These are phyloP conservation scores for Cynara cardunculus DNA, from an alignment of 129 eudicot genomes.

Conservation along the genomic window DNA sequence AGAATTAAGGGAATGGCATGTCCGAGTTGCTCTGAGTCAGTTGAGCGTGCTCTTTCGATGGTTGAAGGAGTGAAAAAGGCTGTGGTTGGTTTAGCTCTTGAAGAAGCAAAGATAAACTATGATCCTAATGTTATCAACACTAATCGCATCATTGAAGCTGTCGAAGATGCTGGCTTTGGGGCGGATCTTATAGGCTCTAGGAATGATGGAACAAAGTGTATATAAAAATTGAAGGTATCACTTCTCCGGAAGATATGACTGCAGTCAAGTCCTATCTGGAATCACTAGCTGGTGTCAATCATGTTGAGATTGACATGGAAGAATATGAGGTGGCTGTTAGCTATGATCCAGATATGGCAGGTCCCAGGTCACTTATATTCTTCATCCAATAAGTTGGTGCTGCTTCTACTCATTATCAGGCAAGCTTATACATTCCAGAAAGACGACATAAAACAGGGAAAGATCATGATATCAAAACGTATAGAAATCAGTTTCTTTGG, in stretches of 20 bases:
- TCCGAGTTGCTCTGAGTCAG: conserved; percentile 41
- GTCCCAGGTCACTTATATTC: conserved; percentile 42
- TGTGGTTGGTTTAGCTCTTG: conserved; percentile 60
- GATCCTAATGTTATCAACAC: conserved; percentile 34
- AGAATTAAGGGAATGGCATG: conserved; percentile 52
- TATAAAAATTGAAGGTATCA: conserved; percentile 39
- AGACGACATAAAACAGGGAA: conserved; percentile 32
- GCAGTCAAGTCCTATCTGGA: conserved; percentile 26
- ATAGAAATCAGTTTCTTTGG: conserved; percentile 43
- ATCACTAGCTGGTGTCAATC: conserved; percentile 41
- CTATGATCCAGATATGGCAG: too few relatives aligned
- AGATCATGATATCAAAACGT: conserved; percentile 38
- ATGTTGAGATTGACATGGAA: too few relatives aligned
- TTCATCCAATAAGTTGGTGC: conserved; percentile 29
- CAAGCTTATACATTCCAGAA: conserved; percentile 36
- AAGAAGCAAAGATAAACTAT: conserved; percentile 50
- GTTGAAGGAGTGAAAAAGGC: conserved; percentile 49
- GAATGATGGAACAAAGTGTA: conserved; percentile 43
- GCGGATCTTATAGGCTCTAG: conserved; percentile 46
- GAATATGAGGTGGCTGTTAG: too few relatives aligned
- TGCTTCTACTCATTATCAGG: conserved; percentile 27
- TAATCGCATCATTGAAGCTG: conserved; percentile 34
- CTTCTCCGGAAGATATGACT: conserved; percentile 19
- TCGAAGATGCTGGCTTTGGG: conserved; percentile 51
- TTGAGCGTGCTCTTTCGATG: conserved; percentile 38